Evolutionary conservation across 345 rosid genomes (phyloP), one percentile per base, ranked within the genome.

Genomic region (Eucalyptus albens): DNA sequence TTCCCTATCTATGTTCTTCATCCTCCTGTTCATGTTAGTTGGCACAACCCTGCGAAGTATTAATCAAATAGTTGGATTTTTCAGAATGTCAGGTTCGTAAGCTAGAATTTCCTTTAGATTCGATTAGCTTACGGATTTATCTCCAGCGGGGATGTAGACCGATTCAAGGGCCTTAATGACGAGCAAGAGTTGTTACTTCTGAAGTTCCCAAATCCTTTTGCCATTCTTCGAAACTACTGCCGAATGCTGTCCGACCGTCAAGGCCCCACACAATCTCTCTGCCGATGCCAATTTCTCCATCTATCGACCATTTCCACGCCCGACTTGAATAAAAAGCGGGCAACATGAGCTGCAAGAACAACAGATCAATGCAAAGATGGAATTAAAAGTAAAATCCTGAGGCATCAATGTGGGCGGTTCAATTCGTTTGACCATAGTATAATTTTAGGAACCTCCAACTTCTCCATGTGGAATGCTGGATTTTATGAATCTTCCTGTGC

Each of bases 151-250:
- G 53, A 96, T 92, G 50, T 92, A 93, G 87, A 86, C 90, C 42
- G 88, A 56, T 51, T 88, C 89, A 6, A 90, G 69, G 21, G 37
- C 26, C 85, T 94, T 90, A 22, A 87, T 80, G 26, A 92, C 27
- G 33, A 93, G 90, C 15, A 87, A 45, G 72, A 91, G 90, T 90
- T 93, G 95, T 88, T 93, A 92, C 45, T 91, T 89, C 72, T 93
- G 91, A 31, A 96, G 92, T 86, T 92, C 86, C 86, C 96, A 96
- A 88, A 94, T 94, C 87, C 91, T 93, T 85, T 92, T 92, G 42
- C 96, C 97, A 24, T 88, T 94, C 97, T 89, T 94, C 94, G 49
- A 93, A 94, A 92, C 94, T 94, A 83, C 94, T 95, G 9, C 95
- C 96, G 89, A 95, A 96, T 27, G 94, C 94, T 21, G 95, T 92